A percentile compares a stretch with the other conserved stretches of the same genome.
Evolutionary conservation across 495 filamentous ascomycete genomes (phyloP).

Genomic region (Annulohypoxylon bovei): DNA sequence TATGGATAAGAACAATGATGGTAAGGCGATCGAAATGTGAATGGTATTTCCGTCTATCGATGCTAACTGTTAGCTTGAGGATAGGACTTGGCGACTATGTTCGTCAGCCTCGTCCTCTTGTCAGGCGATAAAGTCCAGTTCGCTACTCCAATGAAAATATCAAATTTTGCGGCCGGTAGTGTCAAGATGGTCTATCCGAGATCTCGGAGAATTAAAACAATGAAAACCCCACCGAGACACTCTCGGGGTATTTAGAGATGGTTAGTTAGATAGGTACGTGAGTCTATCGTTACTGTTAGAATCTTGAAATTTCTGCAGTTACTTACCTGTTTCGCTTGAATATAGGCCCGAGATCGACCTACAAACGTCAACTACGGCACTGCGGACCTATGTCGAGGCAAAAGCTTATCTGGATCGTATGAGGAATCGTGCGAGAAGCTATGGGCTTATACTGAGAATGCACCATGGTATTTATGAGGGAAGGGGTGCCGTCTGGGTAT

Average conservation of each 20-base stretch:
- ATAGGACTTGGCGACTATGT: conserved; percentile 11
- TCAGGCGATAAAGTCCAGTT: conserved; percentile 7
- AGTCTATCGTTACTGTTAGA: neutral
- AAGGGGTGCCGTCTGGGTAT: neutral
- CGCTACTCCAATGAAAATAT: conserved; percentile 32
- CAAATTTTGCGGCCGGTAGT: conserved; percentile 25
- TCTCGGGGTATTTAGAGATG: neutral
- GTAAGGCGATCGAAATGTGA: neutral
- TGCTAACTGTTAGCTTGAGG: conserved; percentile 8
- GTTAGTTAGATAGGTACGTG: neutral
- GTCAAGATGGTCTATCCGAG: conserved; percentile 23
- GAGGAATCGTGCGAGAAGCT: neutral
- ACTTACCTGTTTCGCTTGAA: neutral
- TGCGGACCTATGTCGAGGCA: neutral
- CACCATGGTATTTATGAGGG: neutral
- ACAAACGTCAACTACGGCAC: neutral
- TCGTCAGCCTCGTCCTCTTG: neutral
- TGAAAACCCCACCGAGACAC: neutral
- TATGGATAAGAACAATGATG: neutral
- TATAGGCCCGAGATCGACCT: neutral
- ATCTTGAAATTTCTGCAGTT: neutral
- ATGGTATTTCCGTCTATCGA: neutral
- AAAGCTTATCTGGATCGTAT: neutral
- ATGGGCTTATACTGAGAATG: neutral
- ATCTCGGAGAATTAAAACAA: neutral